Evolutionary conservation across 106 monocot species (phyloP).

Genomic region (Dendrobium officinale): DNA sequence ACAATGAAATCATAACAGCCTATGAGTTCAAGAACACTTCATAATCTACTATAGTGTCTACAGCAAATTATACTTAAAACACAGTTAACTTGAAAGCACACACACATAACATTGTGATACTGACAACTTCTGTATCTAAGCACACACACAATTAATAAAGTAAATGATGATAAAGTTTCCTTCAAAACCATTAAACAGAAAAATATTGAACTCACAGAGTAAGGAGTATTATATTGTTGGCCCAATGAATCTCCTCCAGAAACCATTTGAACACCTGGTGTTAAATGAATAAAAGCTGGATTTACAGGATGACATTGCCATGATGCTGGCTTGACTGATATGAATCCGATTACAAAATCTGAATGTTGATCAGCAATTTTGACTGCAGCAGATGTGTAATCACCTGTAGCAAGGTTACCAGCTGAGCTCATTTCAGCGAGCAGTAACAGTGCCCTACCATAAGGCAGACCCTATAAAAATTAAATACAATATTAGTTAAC

Average conservation of each 20-base stretch:
- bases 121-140: neutral
- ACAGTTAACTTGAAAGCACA: neutral
- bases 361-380: constrained; percentile 94
- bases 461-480: constrained; percentile 59
- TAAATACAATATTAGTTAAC: constrained; percentile 2
- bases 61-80: neutral
- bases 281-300: constrained; percentile 84
- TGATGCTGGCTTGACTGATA: constrained; percentile 94
- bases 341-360: constrained; percentile 98
- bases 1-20: neutral
- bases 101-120: neutral
- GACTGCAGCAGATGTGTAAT: constrained; percentile 92
- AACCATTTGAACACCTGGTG: constrained; percentile 95
- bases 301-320: constrained; percentile 58
- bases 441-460: constrained; percentile 67
- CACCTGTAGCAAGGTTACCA: constrained; percentile 86
- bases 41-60: neutral
- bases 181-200: neutral
- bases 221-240: constrained; percentile 94
- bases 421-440: constrained; percentile 98
- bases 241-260: constrained; percentile 90
- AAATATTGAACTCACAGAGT: constrained; percentile 60
- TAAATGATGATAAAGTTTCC: neutral
- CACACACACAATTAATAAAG: neutral
- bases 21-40: neutral